Percentiles rank a stretch among this genome's conserved stretches.
These are phyloP conservation scores for Penicillium psychrofluorescens DNA, from an alignment of 495 filamentous ascomycete species.

Conservation along the genomic window DNA sequence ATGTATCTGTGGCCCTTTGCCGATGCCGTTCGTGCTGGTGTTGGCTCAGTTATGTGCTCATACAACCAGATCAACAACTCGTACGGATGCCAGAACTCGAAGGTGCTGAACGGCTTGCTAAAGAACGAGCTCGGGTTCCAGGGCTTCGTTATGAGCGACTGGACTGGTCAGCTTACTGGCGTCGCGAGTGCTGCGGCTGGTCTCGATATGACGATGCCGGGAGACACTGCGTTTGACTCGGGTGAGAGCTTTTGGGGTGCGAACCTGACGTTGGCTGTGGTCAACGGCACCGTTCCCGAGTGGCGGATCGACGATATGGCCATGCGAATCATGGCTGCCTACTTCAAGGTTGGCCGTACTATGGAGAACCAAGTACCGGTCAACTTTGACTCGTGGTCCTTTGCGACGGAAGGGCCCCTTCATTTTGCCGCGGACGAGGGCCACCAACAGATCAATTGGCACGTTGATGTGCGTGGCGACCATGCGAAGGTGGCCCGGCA, in stretches of 20 bases:
- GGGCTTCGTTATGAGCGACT: slow-evolving; percentile 88
- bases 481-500: slow-evolving; percentile 67
- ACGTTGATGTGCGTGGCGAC: slow-evolving; percentile 74
- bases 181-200: slow-evolving; percentile 73
- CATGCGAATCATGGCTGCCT: slow-evolving; percentile 86
- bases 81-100: slow-evolving; percentile 62
- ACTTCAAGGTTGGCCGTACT: slow-evolving; percentile 80
- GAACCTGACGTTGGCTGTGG: slow-evolving; percentile 76
- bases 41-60: slow-evolving; percentile 87
- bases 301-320: slow-evolving; percentile 94
- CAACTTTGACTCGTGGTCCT: slow-evolving; percentile 86
- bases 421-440: slow-evolving; percentile 54
- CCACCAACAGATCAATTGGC: slow-evolving; percentile 67
- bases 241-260: slow-evolving; percentile 75
- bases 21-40: slow-evolving; percentile 66
- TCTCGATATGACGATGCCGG: slow-evolving; percentile 93
- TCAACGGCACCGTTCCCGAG: slow-evolving; percentile 86
- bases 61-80: slow-evolving; percentile 82
- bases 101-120: slow-evolving; percentile 71
- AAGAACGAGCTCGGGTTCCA: slow-evolving; percentile 93
- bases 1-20: slow-evolving; percentile 86
- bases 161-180: slow-evolving; percentile 81
- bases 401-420: slow-evolving; percentile 62
- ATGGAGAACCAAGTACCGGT: slow-evolving; percentile 47
- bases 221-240: slow-evolving; percentile 68